Conservation (phyloP, 192 early-diverging fungal genomes). For the Coemansia erecta region DNA sequence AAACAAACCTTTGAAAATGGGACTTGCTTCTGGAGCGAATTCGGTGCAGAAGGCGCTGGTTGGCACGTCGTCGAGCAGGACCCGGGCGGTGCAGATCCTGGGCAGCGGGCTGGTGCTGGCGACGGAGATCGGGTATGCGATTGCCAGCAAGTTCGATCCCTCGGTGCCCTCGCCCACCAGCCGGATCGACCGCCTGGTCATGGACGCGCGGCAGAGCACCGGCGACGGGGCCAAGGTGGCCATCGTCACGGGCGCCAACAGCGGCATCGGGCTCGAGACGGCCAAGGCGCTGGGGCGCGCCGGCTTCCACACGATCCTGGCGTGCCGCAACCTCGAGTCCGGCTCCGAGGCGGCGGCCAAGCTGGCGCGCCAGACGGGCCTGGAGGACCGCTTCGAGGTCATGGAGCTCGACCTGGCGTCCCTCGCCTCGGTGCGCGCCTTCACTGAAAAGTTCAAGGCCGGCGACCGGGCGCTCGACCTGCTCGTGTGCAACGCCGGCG, state of each 20-base stretch:
- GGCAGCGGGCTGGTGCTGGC: slow-evolving; percentile 17
- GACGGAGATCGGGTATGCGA: slow-evolving; percentile 24
- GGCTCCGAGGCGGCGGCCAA: slow-evolving; percentile 37
- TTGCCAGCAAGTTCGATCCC: slow-evolving; percentile 32
- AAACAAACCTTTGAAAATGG: slow-evolving; percentile 17
- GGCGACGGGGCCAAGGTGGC: slow-evolving; percentile 33
- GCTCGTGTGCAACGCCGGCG: slow-evolving; percentile 54
- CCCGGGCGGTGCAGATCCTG: background rate
- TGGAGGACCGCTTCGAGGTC: slow-evolving; percentile 29
- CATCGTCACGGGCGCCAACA: slow-evolving; percentile 58
- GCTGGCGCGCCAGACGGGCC: slow-evolving; percentile 39
- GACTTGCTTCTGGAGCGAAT: slow-evolving; percentile 25
- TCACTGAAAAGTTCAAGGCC: slow-evolving; percentile 36
- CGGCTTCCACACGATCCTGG: slow-evolving; percentile 55
- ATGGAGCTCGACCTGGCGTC: slow-evolving; percentile 56
- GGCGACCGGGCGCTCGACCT: slow-evolving; percentile 25
- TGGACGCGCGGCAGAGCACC: slow-evolving; percentile 12
- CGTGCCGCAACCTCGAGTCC: slow-evolving; percentile 24
- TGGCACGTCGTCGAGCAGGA: slow-evolving; percentile 2
- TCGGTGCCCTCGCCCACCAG: slow-evolving; percentile 22
- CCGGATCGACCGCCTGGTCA: slow-evolving; percentile 28
- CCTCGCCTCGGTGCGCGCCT: slow-evolving; percentile 37
- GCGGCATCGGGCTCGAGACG: slow-evolving; percentile 60
- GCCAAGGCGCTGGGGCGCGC: slow-evolving; percentile 58
- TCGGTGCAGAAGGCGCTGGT: slow-evolving; percentile 17